phyloP scores from a whole-genome alignment of 2,329 filamentous ascomycete species.

The Xylaria digitata region DNA sequence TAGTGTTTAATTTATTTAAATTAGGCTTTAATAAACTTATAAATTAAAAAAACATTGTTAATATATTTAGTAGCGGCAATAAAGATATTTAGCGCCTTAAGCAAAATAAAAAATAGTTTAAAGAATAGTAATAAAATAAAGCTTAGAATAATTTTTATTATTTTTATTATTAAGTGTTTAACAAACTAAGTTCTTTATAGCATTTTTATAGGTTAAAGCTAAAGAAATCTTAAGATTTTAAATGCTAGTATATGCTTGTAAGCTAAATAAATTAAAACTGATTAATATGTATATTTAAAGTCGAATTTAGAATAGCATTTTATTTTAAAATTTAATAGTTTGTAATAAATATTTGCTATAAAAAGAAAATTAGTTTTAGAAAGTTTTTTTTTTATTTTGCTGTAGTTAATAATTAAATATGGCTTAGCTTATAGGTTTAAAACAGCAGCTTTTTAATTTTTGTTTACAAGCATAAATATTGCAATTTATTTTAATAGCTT shows the following conservation, averaged over 20 bases:
- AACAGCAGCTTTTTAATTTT: background rate
- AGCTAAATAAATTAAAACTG: background rate
- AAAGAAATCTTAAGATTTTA: background rate
- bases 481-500: background rate
- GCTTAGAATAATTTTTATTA: slow-evolving; percentile 2
- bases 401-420: slow-evolving; percentile 5
- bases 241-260: background rate
- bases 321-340: background rate
- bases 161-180: background rate
- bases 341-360: background rate
- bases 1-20: background rate
- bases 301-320: background rate
- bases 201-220: background rate
- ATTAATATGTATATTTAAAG: slow-evolving; percentile 2
- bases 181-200: background rate
- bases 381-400: background rate
- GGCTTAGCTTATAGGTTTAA: background rate
- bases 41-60: background rate
- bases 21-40: background rate
- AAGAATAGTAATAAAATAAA: background rate
- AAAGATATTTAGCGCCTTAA: background rate
- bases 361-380: too few species aligned
- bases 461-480: background rate
- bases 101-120: background rate
- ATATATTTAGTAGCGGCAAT: background rate